Evolutionary conservation across 2,329 filamentous ascomycete genomes (phyloP).

Genomic region (Alternaria infectoria): DNA sequence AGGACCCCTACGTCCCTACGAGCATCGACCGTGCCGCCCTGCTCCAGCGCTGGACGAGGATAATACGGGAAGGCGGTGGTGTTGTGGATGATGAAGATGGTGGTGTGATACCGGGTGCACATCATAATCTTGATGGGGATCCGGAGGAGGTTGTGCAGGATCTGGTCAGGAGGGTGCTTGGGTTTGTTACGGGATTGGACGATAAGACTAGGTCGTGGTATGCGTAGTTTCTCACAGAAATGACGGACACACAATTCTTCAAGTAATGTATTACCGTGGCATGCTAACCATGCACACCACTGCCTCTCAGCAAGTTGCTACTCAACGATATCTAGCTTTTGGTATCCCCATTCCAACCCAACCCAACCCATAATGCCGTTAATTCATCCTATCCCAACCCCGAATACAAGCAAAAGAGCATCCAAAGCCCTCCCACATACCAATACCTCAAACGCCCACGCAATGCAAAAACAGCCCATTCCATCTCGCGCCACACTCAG

Average conservation of each 20-base stretch:
- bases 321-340: slow-evolving; percentile 1
- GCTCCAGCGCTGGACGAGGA: slow-evolving; percentile 62
- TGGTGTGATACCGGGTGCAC: slow-evolving; percentile 57
- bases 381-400: neutral
- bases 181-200: too few species aligned
- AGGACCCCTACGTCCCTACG: slow-evolving; percentile 69
- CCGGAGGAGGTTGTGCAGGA: slow-evolving; percentile 55
- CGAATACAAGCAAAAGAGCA: neutral
- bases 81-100: slow-evolving; percentile 57
- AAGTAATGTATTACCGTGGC: neutral
- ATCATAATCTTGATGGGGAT: slow-evolving; percentile 59
- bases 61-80: slow-evolving; percentile 54
- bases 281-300: neutral
- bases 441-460: slow-evolving; percentile 6
- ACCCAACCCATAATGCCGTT: neutral
- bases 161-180: slow-evolving; percentile 58
- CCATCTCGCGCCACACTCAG: neutral
- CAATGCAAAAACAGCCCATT: slow-evolving; percentile 7
- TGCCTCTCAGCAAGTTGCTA: neutral
- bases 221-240: too few species aligned
- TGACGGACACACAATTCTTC: neutral
- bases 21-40: slow-evolving; percentile 64
- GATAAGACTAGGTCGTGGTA: too few species aligned
- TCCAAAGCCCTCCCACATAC: neutral
- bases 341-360: neutral